These are phyloP conservation scores for Hortaea werneckii DNA, from an alignment of 2,329 filamentous ascomycete genomes.

Conservation along the genomic window DNA sequence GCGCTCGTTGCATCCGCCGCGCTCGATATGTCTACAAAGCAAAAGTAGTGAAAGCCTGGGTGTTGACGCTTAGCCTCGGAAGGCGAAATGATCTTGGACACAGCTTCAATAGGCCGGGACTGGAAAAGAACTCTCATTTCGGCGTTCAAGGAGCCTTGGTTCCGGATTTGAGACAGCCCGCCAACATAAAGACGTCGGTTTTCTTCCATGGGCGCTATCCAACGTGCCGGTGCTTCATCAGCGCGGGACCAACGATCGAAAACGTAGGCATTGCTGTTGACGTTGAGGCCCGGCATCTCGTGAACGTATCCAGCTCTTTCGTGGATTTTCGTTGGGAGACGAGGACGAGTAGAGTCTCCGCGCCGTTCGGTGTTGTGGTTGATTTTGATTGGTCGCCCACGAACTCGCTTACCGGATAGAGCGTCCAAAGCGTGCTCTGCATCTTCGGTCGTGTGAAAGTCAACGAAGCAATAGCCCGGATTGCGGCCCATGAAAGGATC, in stretches of 20 bases:
- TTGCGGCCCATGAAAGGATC: slow-evolving; percentile 60
- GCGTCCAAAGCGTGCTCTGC: slow-evolving; percentile 48
- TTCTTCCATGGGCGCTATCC: slow-evolving; percentile 21
- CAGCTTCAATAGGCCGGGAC: slow-evolving; percentile 34
- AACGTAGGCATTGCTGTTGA: slow-evolving; percentile 4
- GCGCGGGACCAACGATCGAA: slow-evolving; percentile 36
- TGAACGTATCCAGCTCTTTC: background rate
- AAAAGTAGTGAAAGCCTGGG: slow-evolving; percentile 17
- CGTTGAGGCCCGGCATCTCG: background rate
- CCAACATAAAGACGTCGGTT: slow-evolving; percentile 35
- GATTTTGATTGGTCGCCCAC: slow-evolving; percentile 52
- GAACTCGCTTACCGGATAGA: slow-evolving; percentile 45
- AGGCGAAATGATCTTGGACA: slow-evolving; percentile 35
- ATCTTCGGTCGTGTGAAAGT: slow-evolving; percentile 48
- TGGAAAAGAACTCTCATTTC: slow-evolving; percentile 34
- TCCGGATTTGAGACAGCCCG: slow-evolving; percentile 34
- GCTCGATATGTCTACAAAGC: slow-evolving; percentile 21
- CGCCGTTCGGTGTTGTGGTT: slow-evolving; percentile 28
- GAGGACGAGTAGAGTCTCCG: background rate
- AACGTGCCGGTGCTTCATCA: slow-evolving; percentile 27
- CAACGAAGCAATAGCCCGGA: slow-evolving; percentile 62
- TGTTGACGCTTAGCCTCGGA: slow-evolving; percentile 3
- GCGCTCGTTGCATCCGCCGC: slow-evolving; percentile 18
- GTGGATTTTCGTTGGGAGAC: background rate
- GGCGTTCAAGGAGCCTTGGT: slow-evolving; percentile 32